Base-by-base conservation (phyloP, 805 yeast genomes). In the Priceomyces haplophilus region DNA sequence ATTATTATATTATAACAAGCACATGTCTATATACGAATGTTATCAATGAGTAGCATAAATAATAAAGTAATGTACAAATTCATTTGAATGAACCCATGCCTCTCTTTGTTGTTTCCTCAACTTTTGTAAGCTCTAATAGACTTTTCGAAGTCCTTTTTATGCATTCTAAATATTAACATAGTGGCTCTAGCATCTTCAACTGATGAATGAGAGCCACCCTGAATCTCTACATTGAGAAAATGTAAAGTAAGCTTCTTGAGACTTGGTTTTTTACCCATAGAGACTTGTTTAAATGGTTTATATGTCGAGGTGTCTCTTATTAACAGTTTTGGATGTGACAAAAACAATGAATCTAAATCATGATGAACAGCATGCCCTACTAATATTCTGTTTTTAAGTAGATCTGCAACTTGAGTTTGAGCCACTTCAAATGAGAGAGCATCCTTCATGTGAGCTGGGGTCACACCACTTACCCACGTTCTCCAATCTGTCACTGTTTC, bases 151-250 rank as follows among this genome's bases (percentile, higher is more conserved):
- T 78, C 87, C 41, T 66, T 69, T 55, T 78, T 82, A 48, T 78
- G 75, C 40, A 76, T 56, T 46, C 85, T 75, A 56, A 80, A 89
- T n/a, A 89, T 62, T 46, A 82, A 59, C 96, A 89, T 90, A 0
- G 96, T 82, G 1, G 90, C 90, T 54, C 79, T 78, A 0, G 97
- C 96, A 66, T 89, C 97, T 56, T 88, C 96, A 1, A 89, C 87
- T 0, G 96, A 87, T 3, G 93, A 84, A 65, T 90, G 97, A 47
- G 80, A 75, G 1, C 83, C 88, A 0, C 65, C 67, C 61, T 89
- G 96, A 44, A 89, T 86, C 7, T 78, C 81, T 1, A 75, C 42
- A 1, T 75, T 70, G 29, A 88, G 58, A 11, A 83, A 66, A 51
- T 78, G 81, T 45, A 72, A 67, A 1, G 85, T 64, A 23, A 89